Conservation (phyloP, 352 stramenopile species). For the Globisporangium rhizosaccharum region DNA sequence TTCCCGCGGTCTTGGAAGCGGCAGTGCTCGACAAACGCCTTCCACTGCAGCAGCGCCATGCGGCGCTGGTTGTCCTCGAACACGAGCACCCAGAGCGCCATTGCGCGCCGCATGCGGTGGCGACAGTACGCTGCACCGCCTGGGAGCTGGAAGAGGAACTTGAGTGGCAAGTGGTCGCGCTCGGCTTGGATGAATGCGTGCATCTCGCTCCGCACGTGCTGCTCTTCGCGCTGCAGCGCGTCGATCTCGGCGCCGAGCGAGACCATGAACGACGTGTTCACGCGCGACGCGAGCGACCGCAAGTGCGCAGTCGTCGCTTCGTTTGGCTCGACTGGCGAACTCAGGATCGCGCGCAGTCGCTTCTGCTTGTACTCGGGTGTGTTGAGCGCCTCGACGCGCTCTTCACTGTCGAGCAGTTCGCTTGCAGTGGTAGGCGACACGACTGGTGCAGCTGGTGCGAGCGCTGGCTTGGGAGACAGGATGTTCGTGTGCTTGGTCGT, state of each 20-base stretch:
- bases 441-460: not conserved
- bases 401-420: not conserved
- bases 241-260: constrained; percentile 39
- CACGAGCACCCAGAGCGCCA: constrained; percentile 62
- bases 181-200: constrained; percentile 49
- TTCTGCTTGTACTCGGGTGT: constrained; percentile 55
- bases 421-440: not conserved
- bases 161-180: constrained; percentile 58
- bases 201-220: constrained; percentile 30
- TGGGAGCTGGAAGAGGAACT: constrained; percentile 78
- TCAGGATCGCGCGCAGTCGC: constrained; percentile 57
- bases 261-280: constrained; percentile 45
- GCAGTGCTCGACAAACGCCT: constrained; percentile 59
- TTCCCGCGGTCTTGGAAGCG: constrained; percentile 50
- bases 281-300: constrained; percentile 30
- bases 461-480: not conserved
- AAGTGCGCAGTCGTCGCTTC: constrained; percentile 35
- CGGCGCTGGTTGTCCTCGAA: constrained; percentile 77
- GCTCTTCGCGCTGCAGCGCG: constrained; percentile 32
- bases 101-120: constrained; percentile 58
- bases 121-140: constrained; percentile 72
- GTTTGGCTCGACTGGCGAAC: constrained; percentile 51
- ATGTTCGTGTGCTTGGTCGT: not conserved
- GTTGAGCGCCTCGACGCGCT: constrained; percentile 19
- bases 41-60: constrained; percentile 75